Evolutionary conservation across 2,329 filamentous ascomycete species (phyloP), one percentile per base, ranked within the genome.

Genomic region (Teratosphaeria destructans): DNA sequence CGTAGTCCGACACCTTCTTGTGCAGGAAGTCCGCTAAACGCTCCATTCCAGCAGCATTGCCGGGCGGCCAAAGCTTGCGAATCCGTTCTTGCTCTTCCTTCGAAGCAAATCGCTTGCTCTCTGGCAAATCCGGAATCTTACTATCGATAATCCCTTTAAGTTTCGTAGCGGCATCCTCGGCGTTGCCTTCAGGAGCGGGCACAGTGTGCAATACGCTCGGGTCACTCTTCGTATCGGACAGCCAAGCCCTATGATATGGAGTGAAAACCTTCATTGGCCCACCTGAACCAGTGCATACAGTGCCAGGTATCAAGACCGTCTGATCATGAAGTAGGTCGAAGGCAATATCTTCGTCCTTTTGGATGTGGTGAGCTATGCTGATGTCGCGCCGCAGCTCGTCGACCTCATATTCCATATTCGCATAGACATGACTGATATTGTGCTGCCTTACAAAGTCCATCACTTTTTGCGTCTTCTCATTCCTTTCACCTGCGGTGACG

Each of bases 361-460:
- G 61, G 29, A 72, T 63, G 11, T 68, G 66, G 56, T 76, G 70
- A 0, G 76, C 70, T 1, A 80, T 62, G 58, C 75, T 74, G 54
- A 78, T 73, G 62, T 81, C 79, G 1, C 79, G 70, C 39, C 91
- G 79, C 59, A 96, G 75, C 74, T 96, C 92, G 69, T 96, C 92
- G 0, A 95, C 89, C 72, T 96, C 92, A 67, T 95, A 96, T 71
- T 96, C 91, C 61, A 91, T 84, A 57, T 81, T 80, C 16, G 75
- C 77, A 62, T 75, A 81, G 1, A 81, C 70, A 56, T 81, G 77
- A 1, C 75, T 77, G 12, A 79, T 66, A 26, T 74, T 68, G 52
- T 78, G 72, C 10, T 77, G 71, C 53, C 76, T 73, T 35, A 79
- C 66, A 61, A 80, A 79, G 0, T 77, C 65, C 23, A 76, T 61